phyloP scores from a whole-genome alignment of 768 basidiomycete species.

The Pleurotus giganteus region DNA sequence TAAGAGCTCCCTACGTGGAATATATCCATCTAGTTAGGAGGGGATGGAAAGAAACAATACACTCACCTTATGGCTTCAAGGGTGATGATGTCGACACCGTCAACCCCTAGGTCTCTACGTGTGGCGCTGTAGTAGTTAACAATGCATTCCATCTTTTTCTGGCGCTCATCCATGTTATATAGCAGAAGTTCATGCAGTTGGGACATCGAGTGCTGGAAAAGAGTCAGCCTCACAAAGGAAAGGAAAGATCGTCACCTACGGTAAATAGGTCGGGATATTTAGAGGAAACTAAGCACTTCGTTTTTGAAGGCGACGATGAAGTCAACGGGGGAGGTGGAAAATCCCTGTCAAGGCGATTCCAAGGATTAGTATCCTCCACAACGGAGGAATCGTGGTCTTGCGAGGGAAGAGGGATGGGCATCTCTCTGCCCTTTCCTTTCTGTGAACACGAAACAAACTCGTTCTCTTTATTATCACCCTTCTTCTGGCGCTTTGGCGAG shows the following conservation, averaged over 20 bases:
- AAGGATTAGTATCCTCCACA: constrained; percentile 23
- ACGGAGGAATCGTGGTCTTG: not conserved
- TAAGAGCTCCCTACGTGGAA: constrained; percentile 27
- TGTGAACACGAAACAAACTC: constrained; percentile 6
- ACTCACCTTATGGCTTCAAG: constrained; percentile 42
- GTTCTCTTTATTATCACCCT: constrained; percentile 17
- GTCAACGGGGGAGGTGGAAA: constrained; percentile 17
- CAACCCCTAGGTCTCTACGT: constrained; percentile 9
- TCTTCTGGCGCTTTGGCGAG: constrained; percentile 15
- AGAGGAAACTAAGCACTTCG: not conserved
- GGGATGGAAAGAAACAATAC: not conserved
- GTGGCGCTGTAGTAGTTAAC: constrained; percentile 21
- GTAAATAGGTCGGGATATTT: constrained; percentile 25
- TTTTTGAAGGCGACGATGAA: not conserved
- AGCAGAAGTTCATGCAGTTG: constrained; percentile 25
- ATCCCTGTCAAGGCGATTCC: constrained; percentile 22
- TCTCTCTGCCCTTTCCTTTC: constrained; percentile 19
- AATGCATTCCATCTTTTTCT: constrained; percentile 21
- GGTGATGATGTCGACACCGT: constrained; percentile 36
- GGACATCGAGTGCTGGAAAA: constrained; percentile 27
- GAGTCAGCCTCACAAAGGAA: not conserved
- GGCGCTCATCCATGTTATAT: constrained; percentile 27
- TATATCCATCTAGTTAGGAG: constrained; percentile 4
- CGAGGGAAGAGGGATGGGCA: constrained; percentile 9
- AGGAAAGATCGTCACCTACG: constrained; percentile 15